Evolutionary conservation across 2,329 filamentous ascomycete genomes (phyloP), one percentile per base, ranked within the genome.

Genomic region (Curvularia hawaiiensis): DNA sequence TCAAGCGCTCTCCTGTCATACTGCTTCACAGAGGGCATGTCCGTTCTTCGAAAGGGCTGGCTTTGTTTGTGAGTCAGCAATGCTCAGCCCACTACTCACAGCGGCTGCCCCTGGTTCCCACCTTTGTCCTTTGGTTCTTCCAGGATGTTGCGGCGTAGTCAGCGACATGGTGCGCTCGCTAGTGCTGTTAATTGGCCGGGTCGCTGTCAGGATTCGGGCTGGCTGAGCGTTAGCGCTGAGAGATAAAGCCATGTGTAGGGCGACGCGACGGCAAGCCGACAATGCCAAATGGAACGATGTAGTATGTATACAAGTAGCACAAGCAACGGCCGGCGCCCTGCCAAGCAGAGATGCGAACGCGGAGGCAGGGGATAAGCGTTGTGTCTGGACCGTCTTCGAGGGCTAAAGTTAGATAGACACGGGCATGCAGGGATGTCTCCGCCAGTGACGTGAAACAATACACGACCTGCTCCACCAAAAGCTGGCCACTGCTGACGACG

Each of bases 171-270:
- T 35, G 35, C 35, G 35, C 35, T 38, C 35, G n/a, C 35, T 38
- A 38, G 10, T 8, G 16, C 35, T 18, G 35, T 18, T 38, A 38
- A n/a, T 38, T n/a, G 9, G 35, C 35, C 35, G 35, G 33, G 16
- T 38, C 35, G 35, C 35, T 12, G 16, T 38, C 35, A 16, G 18
- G 35, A 3, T 8, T 38, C 7, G 16, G 16, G 35, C 16, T 38
- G 35, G 14, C 35, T 38, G 35, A n/a, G 35, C 7, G 1, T 38
- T 38, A 38, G 35, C 39, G 39, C 39, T 14, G 39, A 41, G 7
- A 22, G 3, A 41, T 4, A 24, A 10, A 30, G 24, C 16, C 16
- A 18, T 11, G 43, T 45, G 40, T 77, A 57, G 16, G 46, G 18
- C 9, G 24, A 48, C 10, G 3, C 9, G 12, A 33, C 26, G 9